Base-by-base conservation (phyloP, 176 grass and related monocot species). In the Miscanthus lutarioriparius region DNA sequence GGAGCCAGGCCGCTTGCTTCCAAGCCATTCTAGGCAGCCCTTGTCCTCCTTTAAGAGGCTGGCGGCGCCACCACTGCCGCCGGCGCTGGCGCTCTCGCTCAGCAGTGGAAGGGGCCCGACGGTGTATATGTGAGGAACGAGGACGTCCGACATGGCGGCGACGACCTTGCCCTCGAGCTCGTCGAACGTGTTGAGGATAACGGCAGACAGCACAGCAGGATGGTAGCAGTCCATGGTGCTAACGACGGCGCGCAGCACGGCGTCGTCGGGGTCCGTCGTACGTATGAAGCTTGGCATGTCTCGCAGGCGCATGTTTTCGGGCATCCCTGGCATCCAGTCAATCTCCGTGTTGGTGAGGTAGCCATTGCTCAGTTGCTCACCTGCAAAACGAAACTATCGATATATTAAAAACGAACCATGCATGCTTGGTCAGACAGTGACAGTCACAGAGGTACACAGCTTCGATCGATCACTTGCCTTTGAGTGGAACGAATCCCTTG, bases 111-210 rank as follows among this genome's bases (percentile, higher is more conserved):
- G 43, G 4, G 77, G 84, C 10, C 84, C 84, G 10, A 86, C 56
- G 12, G 84, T 20, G 54, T 80, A 86, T 41, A 80, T 65, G 7
- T 67, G 76, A 0, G 58, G 61, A 6, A 75, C 10, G 17, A 44
- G 8, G 70, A 33, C 0, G 16, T 51, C 5, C 0, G 68, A 64
- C 77, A 86, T 6, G 6, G 84, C 56, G 7, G 20, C 30, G 14
- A 86, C 1, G 56, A 64, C 84, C 7, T 53, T 58, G 41, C 10
- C 39, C 41, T 86, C 77, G 5, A 86, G 32, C 30, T 65, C 84
- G 77, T 80, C 68, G 56, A 86, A 74, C 3, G 77, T 86, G 84
- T 86, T 47, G 40, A 86, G n/a, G 13, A 86, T 10, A 13, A 80
- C 3, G 68, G 84, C 67, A 3, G 54, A 86, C 3, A 77, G 15